Evolutionary conservation across 768 basidiomycete genomes (phyloP).

Genomic region (Mycena olivaceomarginata): DNA sequence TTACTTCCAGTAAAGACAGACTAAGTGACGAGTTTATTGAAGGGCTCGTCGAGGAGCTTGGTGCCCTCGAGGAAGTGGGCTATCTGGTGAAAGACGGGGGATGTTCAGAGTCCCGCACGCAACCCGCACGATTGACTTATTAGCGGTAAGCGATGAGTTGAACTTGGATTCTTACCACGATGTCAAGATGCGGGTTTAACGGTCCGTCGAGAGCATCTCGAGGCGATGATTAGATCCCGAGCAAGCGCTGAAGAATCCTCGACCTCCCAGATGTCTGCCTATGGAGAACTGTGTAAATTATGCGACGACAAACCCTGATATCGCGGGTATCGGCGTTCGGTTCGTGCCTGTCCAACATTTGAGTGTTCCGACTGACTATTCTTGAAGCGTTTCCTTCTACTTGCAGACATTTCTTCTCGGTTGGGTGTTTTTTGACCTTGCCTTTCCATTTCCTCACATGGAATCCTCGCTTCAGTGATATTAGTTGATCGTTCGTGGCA

Average conservation of each 20-base stretch:
- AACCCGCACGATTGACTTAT: conserved; percentile 4
- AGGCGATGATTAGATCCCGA: neutral
- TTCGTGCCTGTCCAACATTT: conserved; percentile 5
- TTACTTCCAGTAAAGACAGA: conserved; percentile 34
- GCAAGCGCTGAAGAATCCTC: conserved; percentile 4
- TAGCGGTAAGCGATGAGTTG: no score
- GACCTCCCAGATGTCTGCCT: neutral
- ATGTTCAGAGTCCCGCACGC: conserved; percentile 21
- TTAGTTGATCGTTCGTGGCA: conserved; percentile 64
- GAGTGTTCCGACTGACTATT: neutral
- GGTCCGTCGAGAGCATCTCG: neutral
- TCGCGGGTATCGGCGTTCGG: conserved; percentile 42
- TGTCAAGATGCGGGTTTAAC: conserved; percentile 8
- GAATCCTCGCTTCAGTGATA: conserved; percentile 55
- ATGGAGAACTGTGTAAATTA: conserved; percentile 32
- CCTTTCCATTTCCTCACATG: conserved; percentile 48
- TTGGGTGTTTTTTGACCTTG: conserved; percentile 1
- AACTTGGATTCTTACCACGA: neutral
- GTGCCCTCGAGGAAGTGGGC: conserved; percentile 21
- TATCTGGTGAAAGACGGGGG: conserved; percentile 21
- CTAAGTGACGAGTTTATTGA: conserved; percentile 33
- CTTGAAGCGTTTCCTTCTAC: conserved; percentile 48
- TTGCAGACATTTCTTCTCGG: conserved; percentile 54
- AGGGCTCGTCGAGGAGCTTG: conserved; percentile 26
- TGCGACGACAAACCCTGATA: conserved; percentile 38